Evolutionary conservation across 2,329 filamentous ascomycete genomes (phyloP), one percentile per base, ranked within the genome.

Genomic region (Colletotrichum sp.): DNA sequence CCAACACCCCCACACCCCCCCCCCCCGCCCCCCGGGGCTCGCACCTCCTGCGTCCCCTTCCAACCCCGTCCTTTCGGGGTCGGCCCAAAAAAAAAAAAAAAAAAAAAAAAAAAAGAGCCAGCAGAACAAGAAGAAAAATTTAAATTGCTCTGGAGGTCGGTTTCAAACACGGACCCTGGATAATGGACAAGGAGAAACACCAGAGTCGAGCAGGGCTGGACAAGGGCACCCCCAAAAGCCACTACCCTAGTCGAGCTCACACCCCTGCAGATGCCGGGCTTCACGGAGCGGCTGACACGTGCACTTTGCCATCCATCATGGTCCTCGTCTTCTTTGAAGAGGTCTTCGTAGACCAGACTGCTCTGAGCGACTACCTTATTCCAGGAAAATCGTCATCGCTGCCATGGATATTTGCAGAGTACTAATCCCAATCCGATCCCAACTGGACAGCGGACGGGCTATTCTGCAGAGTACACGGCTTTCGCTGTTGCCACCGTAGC

Each of bases 251-350:
- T 71, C 63, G 28, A 76, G 70, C 73, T 76, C 70, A 16, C 36
- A 73, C 64, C 73, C 73, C 73, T 76, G 73, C 57, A 76, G n/a
- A n/a, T 49, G 39, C 39, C 44, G 44, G 73, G 70, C 73, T 30
- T 68, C 26, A 64, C 57, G 32, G 44, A 72, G 63, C 65, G 24
- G 44, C 73, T 73, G 70, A 73, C 73, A 76, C 59, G 64, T 76
- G 73, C 72, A 24, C 63, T 39, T 26, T 32, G 26, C 59, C 26
- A 30, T 68, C 8, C 10, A 18, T 59, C 12, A 26, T 59, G 8
- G n/a, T 52, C 39, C 13, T 70, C 10, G 13, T 52, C 44, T n/a
- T 49, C 44, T 49, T 34, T 28, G 2, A 44, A 34, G 13, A 16
- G 24, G 28, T 26, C 15, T 59, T n/a, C 36, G 5, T 39, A 21